phyloP scores from a whole-genome alignment of 2,329 filamentous ascomycete species.

The Colletotrichum salicis region DNA sequence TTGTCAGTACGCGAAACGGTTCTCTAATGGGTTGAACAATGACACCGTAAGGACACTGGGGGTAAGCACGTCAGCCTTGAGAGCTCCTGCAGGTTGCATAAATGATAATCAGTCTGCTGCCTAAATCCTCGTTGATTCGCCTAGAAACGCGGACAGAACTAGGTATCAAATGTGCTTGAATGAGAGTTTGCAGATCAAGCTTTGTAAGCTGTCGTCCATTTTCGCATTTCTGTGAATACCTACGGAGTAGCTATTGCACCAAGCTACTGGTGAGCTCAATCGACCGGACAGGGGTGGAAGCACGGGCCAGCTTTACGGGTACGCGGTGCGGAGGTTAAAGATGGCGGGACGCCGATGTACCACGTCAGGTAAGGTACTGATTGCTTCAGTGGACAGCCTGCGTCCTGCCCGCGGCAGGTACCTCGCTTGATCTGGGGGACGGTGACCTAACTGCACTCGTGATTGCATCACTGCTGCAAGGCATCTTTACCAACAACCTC shows the following conservation, averaged over 20 bases:
- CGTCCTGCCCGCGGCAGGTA: slow-evolving; percentile 9
- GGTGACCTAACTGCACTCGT: slow-evolving; percentile 34
- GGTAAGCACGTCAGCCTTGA: not conserved
- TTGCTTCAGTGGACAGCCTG: slow-evolving; percentile 27
- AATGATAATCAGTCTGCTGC: too few relatives aligned
- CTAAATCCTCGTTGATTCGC: not conserved
- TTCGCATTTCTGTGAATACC: not conserved
- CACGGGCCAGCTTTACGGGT: slow-evolving; percentile 11
- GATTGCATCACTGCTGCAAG: slow-evolving; percentile 17
- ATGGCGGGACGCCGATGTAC: slow-evolving; percentile 17
- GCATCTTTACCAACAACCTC: not conserved
- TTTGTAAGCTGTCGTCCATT: not conserved
- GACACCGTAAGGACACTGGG: not conserved
- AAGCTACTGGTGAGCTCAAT: not conserved
- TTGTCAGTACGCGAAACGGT: not conserved
- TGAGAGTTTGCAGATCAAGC: not conserved
- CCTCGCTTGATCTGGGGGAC: slow-evolving; percentile 1
- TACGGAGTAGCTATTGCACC: too few relatives aligned
- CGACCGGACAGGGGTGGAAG: not conserved
- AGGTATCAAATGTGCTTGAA: not conserved
- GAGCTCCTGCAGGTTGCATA: not conserved
- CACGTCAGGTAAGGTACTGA: slow-evolving; percentile 1
- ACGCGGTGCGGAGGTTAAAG: slow-evolving; percentile 15
- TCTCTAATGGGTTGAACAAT: not conserved
- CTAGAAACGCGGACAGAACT: not conserved